Evolutionary conservation across 2,329 filamentous ascomycete species (phyloP), one percentile per base, ranked within the genome.

Genomic region (Bimuria novae-zelandiae): DNA sequence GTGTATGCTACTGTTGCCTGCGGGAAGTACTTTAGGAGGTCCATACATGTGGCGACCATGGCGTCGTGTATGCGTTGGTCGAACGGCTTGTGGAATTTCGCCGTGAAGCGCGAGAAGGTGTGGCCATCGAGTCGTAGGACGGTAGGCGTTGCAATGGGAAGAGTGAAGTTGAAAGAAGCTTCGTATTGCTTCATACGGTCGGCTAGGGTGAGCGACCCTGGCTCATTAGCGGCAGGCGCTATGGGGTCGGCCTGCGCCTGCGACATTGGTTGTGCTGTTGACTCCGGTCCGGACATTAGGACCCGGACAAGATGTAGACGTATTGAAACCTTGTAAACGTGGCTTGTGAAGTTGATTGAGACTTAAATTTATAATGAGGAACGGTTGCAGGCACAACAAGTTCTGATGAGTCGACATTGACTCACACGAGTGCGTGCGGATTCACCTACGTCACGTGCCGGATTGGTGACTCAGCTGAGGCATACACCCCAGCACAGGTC

Each of bases 141-240:
- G 14, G 62, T 55, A 4, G 68, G 67, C 1, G 47, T 41, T 40
- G 54, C 21, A 11, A 43, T 27, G 1, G 67, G 65, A 7, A 71
- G 47, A 7, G 47, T 59, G 51, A 52, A 52, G 54, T 71, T 64
- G 55, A 53, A 65, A 27, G 47, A 33, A 19, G 64, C 52, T 59
- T 71, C 68, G 55, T 71, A 70, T 23, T 61, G 47, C 49, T 70
- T 70, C 68, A 71, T 71, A 43, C 68, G 68, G 11, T 56, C 54
- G 25, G 62, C 68, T 7, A 71, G 61, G 17, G 62, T 37, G n/a
- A 44, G 25, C 5, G 52, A 12, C 51, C 11, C 21, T 1, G 36
- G 23, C n/a, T 37, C 29, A 36, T 43, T 43, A 29, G 33, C 35
- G 23, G 16, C 23, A 10, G 44, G 16, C 10, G 35, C 45, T 14